Conservation (phyloP, 2,329 filamentous ascomycete genomes). For the Magnaporthiopsis incrustans region DNA sequence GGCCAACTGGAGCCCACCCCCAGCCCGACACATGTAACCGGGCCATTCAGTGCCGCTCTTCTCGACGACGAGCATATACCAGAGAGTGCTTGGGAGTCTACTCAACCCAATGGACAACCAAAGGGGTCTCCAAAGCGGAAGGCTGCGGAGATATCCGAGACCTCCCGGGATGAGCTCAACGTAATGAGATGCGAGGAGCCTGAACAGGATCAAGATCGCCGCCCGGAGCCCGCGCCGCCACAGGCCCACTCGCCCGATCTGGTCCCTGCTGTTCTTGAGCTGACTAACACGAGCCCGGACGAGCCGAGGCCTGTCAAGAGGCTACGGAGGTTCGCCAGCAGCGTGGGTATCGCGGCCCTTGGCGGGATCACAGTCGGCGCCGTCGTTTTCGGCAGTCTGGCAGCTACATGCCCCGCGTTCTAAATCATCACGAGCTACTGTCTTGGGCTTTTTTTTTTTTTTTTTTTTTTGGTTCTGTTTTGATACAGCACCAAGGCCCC, state of each 20-base stretch:
- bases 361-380: slow-evolving; percentile 21
- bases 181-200: not conserved
- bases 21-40: not conserved
- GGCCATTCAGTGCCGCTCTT: not conserved
- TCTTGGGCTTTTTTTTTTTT: slow-evolving; percentile 6
- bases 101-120: not conserved
- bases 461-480: slow-evolving; percentile 3
- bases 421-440: slow-evolving; percentile 9
- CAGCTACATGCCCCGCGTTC: slow-evolving; percentile 30
- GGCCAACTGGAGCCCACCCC: not conserved
- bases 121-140: slow-evolving; percentile 21
- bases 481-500: too few relatives aligned
- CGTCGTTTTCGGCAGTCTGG: slow-evolving; percentile 27
- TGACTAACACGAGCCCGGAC: not conserved
- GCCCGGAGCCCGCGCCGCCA: not conserved
- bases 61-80: not conserved
- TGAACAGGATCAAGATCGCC: not conserved
- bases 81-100: too few relatives aligned
- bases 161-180: not conserved
- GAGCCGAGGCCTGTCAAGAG: slow-evolving; percentile 3
- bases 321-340: slow-evolving; percentile 19
- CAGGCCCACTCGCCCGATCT: not conserved
- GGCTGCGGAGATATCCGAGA: slow-evolving; percentile 21
- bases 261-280: not conserved
- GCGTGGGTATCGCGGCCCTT: slow-evolving; percentile 27